These are phyloP conservation scores for Penicillium sp. DNA, from an alignment of 2,329 filamentous ascomycete genomes.

Conservation along the genomic window DNA sequence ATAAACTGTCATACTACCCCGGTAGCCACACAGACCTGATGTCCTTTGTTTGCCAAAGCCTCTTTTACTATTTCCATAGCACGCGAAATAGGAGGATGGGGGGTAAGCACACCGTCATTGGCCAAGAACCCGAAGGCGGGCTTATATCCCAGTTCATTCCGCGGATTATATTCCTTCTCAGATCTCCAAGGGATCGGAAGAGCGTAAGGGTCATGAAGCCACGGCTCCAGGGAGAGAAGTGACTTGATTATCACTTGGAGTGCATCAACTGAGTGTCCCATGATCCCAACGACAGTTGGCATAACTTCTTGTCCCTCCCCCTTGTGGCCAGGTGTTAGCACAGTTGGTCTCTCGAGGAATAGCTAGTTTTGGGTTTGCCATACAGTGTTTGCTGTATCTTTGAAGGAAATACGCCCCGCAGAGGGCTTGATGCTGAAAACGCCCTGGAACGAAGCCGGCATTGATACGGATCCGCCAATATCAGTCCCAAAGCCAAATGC, in stretches of 20 bases:
- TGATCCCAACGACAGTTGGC: slow-evolving; percentile 35
- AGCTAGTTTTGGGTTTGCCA: not conserved
- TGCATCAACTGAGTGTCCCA: slow-evolving; percentile 35
- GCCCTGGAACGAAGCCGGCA: slow-evolving; percentile 16
- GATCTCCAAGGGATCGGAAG: slow-evolving; percentile 43
- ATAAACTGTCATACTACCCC: not conserved
- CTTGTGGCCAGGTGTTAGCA: slow-evolving; percentile 8
- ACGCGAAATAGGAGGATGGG: slow-evolving; percentile 14
- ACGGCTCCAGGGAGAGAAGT: slow-evolving; percentile 41
- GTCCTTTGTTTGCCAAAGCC: slow-evolving; percentile 10
- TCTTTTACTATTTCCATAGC: slow-evolving; percentile 17
- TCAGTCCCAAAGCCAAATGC: slow-evolving; percentile 18
- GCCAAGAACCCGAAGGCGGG: slow-evolving; percentile 15
- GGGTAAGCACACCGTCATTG: slow-evolving; percentile 16
- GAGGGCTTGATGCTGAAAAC: slow-evolving; percentile 16
- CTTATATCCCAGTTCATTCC: slow-evolving; percentile 4
- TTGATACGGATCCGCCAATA: slow-evolving; percentile 17
- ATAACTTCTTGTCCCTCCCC: slow-evolving; percentile 15
- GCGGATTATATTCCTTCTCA: slow-evolving; percentile 13
- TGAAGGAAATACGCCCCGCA: slow-evolving; percentile 15
- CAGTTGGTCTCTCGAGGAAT: not conserved
- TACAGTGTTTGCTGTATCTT: slow-evolving; percentile 17
- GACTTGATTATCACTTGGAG: slow-evolving; percentile 36
- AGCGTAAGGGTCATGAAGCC: slow-evolving; percentile 43
- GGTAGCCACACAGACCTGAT: slow-evolving; percentile 5